A percentile compares a stretch with the other conserved stretches of the same genome.
Evolutionary conservation across 441 rosid species (phyloP).

Genomic region (Erysimum pusillum): DNA sequence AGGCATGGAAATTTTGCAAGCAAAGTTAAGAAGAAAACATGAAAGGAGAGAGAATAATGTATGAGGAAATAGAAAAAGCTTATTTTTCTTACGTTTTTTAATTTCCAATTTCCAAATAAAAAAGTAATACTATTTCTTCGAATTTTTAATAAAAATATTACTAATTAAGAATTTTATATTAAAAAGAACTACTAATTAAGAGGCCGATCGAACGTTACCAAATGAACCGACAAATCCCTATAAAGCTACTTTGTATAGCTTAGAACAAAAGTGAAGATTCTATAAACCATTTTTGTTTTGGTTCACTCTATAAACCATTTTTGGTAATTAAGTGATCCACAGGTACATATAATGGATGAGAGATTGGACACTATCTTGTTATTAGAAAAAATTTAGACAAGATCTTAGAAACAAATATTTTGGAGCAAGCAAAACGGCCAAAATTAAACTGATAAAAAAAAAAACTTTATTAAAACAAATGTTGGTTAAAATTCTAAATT

Average conservation of each 20-base stretch:
- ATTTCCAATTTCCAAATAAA: neutral
- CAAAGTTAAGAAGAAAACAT: conserved; percentile 25
- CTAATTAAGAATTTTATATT: no score
- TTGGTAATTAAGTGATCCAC: neutral
- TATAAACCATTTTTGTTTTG: neutral
- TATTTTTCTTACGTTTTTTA: no score
- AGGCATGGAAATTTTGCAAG: conserved; percentile 38
- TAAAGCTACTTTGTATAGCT: neutral
- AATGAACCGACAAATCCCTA: neutral
- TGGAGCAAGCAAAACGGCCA: neutral
- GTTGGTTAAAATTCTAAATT: neutral
- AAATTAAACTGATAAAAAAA: no score
- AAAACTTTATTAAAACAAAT: neutral
- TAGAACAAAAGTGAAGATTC: no score
- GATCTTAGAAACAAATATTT: neutral
- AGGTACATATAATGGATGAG: neutral
- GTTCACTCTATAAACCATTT: neutral
- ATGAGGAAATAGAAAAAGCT: neutral
- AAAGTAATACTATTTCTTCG: no score
- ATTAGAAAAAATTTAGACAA: neutral
- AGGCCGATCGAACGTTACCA: no score
- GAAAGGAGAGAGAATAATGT: neutral
- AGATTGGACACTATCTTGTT: neutral
- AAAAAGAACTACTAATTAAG: no score
- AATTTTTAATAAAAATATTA: no score